Percentiles rank a stretch among this genome's conserved stretches.
Conservation (phyloP, 371 early-diverging fungal genomes). For the Mucor piriformis region DNA sequence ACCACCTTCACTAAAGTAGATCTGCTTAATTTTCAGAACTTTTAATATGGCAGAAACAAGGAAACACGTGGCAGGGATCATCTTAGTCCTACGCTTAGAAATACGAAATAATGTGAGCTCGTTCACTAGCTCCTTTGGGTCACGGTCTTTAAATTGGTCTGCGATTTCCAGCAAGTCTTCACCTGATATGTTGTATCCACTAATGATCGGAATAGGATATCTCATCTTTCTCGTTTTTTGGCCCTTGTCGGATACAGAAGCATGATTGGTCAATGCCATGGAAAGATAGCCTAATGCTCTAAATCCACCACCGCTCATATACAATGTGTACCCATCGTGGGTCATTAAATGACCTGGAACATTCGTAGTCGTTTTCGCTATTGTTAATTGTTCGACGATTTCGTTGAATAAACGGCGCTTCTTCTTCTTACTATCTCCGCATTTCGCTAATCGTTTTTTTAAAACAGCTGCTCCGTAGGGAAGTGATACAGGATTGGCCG, state of each 20-base stretch:
- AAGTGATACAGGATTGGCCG: conserved; percentile 42
- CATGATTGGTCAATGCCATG: conserved; percentile 33
- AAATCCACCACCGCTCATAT: conserved; percentile 59
- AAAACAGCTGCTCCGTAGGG: conserved; percentile 57
- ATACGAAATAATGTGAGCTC: conserved; percentile 44
- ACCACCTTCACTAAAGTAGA: conserved; percentile 58
- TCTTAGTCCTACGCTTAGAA: conserved; percentile 51
- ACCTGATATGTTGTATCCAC: conserved; percentile 46
- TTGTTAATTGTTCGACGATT: conserved; percentile 14
- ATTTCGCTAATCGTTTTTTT: conserved; percentile 25
- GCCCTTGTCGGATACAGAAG: not conserved
- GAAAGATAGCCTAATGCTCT: conserved; percentile 52
- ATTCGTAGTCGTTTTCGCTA: conserved; percentile 15
- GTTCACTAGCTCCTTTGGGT: conserved; percentile 26
- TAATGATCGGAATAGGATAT: conserved; percentile 58
- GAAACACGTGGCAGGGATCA: conserved; percentile 56
- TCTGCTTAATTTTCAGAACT: conserved; percentile 37
- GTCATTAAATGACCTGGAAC: conserved; percentile 23
- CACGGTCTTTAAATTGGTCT: conserved; percentile 26
- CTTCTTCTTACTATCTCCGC: not conserved
- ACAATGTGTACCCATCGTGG: conserved; percentile 43
- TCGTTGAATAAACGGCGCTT: conserved; percentile 9
- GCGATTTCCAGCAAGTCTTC: conserved; percentile 32
- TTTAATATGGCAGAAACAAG: conserved; percentile 49
- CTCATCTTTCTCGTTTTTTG: not conserved